A percentile compares a stretch with the other conserved stretches of the same genome.
Evolutionary conservation across 495 filamentous ascomycete species (phyloP).

Genomic region (Trichodelitschia bisporula): DNA sequence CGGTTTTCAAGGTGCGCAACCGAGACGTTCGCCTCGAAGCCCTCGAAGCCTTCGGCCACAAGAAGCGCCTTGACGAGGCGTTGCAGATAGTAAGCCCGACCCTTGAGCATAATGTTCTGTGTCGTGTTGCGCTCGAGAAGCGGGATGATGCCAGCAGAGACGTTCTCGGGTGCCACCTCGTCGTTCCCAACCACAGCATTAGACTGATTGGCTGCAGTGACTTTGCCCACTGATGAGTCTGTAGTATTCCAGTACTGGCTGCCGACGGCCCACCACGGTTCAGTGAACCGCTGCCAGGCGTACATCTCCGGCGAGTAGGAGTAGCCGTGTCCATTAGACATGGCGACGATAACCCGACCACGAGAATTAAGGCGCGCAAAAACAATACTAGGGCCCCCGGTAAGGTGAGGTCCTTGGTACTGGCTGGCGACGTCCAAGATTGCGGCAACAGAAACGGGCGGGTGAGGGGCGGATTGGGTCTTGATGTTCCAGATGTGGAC

Average conservation of each 20-base stretch:
- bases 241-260: slow-evolving; percentile 98
- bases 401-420: slow-evolving; percentile 38
- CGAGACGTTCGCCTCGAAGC: slow-evolving; percentile 71
- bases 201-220: slow-evolving; percentile 21
- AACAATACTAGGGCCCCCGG: slow-evolving; percentile 52
- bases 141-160: slow-evolving; percentile 84
- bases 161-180: slow-evolving; percentile 28
- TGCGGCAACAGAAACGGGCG: slow-evolving; percentile 73
- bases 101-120: slow-evolving; percentile 72
- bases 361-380: slow-evolving; percentile 75
- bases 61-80: slow-evolving; percentile 67
- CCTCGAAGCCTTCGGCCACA: slow-evolving; percentile 71
- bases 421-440: slow-evolving; percentile 71
- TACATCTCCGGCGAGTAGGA: slow-evolving; percentile 60
- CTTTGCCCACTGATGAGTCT: slow-evolving; percentile 29
- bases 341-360: slow-evolving; percentile 57
- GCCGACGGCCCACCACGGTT: slow-evolving; percentile 94
- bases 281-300: slow-evolving; percentile 82
- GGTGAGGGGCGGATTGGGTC: slow-evolving; percentile 60
- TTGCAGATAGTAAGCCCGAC: slow-evolving; percentile 69
- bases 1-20: slow-evolving; percentile 93
- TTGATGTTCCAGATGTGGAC: slow-evolving; percentile 88
- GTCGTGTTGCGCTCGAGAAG: slow-evolving; percentile 86
- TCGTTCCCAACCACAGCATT: slow-evolving; percentile 21
- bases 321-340: slow-evolving; percentile 86